phyloP scores from a whole-genome alignment of 2,329 filamentous ascomycete species.

The Corniculantispora saksenae region DNA sequence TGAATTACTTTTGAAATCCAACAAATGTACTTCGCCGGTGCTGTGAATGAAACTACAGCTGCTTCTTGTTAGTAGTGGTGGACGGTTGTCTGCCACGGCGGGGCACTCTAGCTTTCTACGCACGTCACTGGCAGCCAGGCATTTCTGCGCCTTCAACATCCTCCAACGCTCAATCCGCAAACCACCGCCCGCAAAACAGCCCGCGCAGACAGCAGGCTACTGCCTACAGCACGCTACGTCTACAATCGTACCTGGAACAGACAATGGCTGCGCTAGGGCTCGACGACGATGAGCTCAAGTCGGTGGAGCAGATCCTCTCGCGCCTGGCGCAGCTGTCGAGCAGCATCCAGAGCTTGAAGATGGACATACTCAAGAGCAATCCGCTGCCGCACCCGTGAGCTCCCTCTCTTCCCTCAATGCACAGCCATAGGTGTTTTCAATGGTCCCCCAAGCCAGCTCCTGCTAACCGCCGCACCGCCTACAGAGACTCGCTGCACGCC shows the following conservation, averaged over 20 bases:
- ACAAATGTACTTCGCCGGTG: too few species aligned
- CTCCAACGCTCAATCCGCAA: neutral
- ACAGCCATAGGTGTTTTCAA: neutral
- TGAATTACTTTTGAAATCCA: too few species aligned
- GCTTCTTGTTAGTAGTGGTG: too few species aligned
- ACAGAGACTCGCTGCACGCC: conserved; percentile 70
- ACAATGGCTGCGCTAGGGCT: conserved; percentile 49
- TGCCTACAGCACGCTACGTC: neutral
- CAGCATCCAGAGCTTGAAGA: conserved; percentile 65
- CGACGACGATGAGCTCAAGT: conserved; percentile 62
- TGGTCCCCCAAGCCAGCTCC: neutral
- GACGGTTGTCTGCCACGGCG: neutral
- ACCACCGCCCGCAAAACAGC: neutral
- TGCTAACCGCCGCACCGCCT: neutral
- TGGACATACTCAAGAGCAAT: conserved; percentile 61
- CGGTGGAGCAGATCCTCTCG: conserved; percentile 70
- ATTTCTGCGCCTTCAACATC: conserved; percentile 2
- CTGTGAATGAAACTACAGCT: too few species aligned
- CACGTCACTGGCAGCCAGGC: neutral
- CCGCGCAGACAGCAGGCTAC: neutral
- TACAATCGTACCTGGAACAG: neutral
- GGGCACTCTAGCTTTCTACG: neutral
- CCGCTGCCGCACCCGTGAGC: conserved; percentile 68
- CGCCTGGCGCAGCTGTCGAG: conserved; percentile 68
- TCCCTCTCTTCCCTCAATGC: neutral